These are phyloP conservation scores for Myrmaecium sp. DNA, from an alignment of 2,329 filamentous ascomycete species.

Conservation along the genomic window DNA sequence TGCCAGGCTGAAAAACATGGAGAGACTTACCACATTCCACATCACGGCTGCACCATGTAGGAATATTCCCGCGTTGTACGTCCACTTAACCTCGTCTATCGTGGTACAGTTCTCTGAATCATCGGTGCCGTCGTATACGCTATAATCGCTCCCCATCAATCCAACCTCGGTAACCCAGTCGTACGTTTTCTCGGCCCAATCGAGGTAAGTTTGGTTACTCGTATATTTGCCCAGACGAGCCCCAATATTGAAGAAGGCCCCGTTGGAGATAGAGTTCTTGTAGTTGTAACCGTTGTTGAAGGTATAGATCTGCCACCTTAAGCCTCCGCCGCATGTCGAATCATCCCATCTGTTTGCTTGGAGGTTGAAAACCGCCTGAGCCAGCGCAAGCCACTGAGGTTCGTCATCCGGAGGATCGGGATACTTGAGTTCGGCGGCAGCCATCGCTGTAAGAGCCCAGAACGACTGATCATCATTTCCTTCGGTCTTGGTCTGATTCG, in stretches of 20 bases:
- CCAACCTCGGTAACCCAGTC: slow-evolving; percentile 33
- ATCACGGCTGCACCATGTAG: slow-evolving; percentile 30
- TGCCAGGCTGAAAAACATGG: no score
- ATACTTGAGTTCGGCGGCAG: slow-evolving; percentile 36
- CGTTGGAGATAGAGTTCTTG: slow-evolving; percentile 42
- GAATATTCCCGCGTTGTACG: slow-evolving; percentile 29
- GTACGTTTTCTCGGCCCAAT: slow-evolving; percentile 58
- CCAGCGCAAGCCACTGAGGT: slow-evolving; percentile 62
- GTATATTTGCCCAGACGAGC: slow-evolving; percentile 64
- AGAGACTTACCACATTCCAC: slow-evolving; percentile 31
- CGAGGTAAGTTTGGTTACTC: slow-evolving; percentile 57
- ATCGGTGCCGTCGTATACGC: slow-evolving; percentile 29
- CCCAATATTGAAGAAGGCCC: slow-evolving; percentile 39
- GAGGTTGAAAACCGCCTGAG: slow-evolving; percentile 65
- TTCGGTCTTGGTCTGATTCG: slow-evolving; percentile 16
- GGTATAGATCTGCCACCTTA: slow-evolving; percentile 74
- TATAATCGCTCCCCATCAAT: slow-evolving; percentile 31
- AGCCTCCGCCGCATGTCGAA: slow-evolving; percentile 49
- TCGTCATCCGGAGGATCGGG: slow-evolving; percentile 17
- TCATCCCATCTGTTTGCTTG: slow-evolving; percentile 56
- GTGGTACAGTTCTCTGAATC: slow-evolving; percentile 25
- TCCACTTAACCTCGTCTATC: slow-evolving; percentile 29
- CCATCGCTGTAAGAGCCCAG: slow-evolving; percentile 42
- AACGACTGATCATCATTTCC: slow-evolving; percentile 43
- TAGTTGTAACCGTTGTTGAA: slow-evolving; percentile 53